Base-by-base conservation (phyloP, 352 stramenopile genomes). In the Phytopythium delawarense region DNA sequence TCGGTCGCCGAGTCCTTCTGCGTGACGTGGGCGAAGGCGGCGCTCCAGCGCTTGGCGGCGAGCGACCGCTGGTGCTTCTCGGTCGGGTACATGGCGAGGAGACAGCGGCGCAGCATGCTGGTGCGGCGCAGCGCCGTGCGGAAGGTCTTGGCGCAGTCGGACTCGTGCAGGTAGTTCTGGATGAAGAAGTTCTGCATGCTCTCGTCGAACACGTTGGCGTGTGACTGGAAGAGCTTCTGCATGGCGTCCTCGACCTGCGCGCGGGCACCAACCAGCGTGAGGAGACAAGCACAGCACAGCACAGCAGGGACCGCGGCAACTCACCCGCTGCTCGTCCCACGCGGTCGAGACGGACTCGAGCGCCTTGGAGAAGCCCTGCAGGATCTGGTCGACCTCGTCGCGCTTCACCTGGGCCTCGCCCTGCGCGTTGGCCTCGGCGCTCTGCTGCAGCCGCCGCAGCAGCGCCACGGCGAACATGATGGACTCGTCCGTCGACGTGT, bases 171-270 rank as follows among this genome's bases (percentile, higher is more conserved):
- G 61, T 88, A 94, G 68, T 94, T 91, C 65, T 92, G 85, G 68
- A 92, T 89, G 69, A 94, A 91, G 59, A 91, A 94, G 53, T 87
- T 84, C 45, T 92, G 85, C 68, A 94, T 87, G 63, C 71, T 87
- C 53, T 94, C 85, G 49, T 94, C 85, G 69, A 94, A 94, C 21
- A 94, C 83, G 51, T 94, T 84, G 32, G 79, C 75, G 71, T 94
- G 84, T 25, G 82, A 88, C 37, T 83, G 66, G 54, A 92, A 94
- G 11, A 91, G 72, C 52, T 78, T 79, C 63, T 91, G 71, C 71
- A 94, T 83, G 25, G 83, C 76, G 46, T 81, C 73, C 55, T 92
- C 83, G 8, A 84, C 70, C 74, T 82, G 30, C 21, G 20, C 28
- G n/a, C 37, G 45, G 13, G 13, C 13, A 61, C 32, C 20, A 46